These are phyloP conservation scores for Prunus kanzakura DNA, from an alignment of 306 rosid genomes.

Conservation along the genomic window DNA sequence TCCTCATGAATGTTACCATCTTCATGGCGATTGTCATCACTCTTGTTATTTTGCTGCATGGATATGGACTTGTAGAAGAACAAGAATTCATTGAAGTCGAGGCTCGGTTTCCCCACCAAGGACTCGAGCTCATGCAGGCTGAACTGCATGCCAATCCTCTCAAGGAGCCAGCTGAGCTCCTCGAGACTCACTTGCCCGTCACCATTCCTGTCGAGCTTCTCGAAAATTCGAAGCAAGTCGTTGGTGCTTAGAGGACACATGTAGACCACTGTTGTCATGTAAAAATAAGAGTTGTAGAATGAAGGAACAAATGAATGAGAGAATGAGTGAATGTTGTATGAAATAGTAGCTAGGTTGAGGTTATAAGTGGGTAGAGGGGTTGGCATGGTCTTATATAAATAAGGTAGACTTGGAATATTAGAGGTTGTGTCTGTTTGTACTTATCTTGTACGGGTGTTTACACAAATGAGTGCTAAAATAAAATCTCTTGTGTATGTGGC, in stretches of 20 bases:
- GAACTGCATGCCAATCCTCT: slow-evolving; percentile 29
- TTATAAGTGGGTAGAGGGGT: neutral
- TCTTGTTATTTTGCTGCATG: slow-evolving; percentile 12
- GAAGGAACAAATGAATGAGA: neutral
- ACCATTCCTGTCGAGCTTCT: slow-evolving; percentile 53
- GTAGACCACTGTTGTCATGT: neutral
- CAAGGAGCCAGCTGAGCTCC: slow-evolving; percentile 48
- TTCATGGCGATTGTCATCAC: neutral
- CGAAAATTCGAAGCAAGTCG: slow-evolving; percentile 71
- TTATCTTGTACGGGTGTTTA: neutral
- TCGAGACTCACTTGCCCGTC: slow-evolving; percentile 67
- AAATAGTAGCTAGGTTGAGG: neutral
- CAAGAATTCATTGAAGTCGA: slow-evolving; percentile 57
- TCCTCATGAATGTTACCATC: neutral
- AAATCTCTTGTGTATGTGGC: neutral
- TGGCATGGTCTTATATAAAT: neutral
- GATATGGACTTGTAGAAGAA: slow-evolving; percentile 56
- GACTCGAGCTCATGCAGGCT: slow-evolving; percentile 50
- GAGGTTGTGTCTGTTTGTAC: neutral
- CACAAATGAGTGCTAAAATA: neutral
- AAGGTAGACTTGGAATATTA: neutral
- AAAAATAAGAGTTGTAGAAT: neutral
- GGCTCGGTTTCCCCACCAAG: slow-evolving; percentile 40
- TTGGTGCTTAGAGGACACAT: slow-evolving; percentile 42
- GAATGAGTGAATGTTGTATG: neutral